These are phyloP conservation scores for Clitopilus passeckerianus DNA, from an alignment of 768 basidiomycete species.

Conservation along the genomic window DNA sequence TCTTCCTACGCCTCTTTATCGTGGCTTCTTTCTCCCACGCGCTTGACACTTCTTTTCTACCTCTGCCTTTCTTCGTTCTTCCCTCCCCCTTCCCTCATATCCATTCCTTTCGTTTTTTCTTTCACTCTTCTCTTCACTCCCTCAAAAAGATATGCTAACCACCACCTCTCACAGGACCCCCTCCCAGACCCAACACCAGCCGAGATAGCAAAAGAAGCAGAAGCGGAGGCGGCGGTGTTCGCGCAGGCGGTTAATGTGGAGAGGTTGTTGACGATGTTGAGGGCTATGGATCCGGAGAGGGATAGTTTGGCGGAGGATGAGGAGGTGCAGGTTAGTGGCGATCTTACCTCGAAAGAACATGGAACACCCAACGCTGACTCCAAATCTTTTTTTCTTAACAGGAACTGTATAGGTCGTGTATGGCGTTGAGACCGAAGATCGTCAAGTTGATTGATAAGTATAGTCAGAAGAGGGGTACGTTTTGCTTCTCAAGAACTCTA, in stretches of 20 bases:
- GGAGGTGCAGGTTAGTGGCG: constrained; percentile 64
- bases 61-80: too few relatives aligned
- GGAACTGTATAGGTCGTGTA: constrained; percentile 88
- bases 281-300: constrained; percentile 65
- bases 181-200: constrained; percentile 78
- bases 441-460: constrained; percentile 97
- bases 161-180: constrained; percentile 49
- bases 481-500: background rate
- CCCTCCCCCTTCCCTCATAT: too few relatives aligned
- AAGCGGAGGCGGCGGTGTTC: constrained; percentile 87
- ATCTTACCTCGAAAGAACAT: too few relatives aligned
- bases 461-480: constrained; percentile 78
- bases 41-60: too few relatives aligned
- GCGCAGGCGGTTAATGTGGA: constrained; percentile 84
- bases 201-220: constrained; percentile 77
- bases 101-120: too few relatives aligned
- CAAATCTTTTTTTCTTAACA: constrained; percentile 22
- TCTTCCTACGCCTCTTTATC: too few relatives aligned
- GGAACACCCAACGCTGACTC: background rate
- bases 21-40: too few relatives aligned
- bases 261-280: constrained; percentile 68
- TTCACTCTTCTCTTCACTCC: too few relatives aligned
- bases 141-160: too few relatives aligned
- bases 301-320: constrained; percentile 90
- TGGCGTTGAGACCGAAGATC: constrained; percentile 89